Evolutionary conservation across 2,329 filamentous ascomycete species (phyloP).

Genomic region (Bimuria novae-zelandiae): DNA sequence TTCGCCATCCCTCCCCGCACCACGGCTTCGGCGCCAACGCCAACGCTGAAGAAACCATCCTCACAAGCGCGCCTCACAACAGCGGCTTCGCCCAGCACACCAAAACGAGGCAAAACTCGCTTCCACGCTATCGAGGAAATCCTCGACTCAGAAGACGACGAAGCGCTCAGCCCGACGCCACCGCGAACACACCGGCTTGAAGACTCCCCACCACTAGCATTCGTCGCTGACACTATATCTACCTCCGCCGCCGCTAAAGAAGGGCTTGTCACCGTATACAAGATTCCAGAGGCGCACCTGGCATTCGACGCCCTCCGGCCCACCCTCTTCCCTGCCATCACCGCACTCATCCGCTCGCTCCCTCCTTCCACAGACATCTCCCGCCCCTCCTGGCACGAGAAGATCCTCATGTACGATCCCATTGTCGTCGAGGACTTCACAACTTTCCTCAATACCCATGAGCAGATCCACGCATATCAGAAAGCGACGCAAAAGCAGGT

Average conservation of each 20-base stretch:
- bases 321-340: slow-evolving; percentile 54
- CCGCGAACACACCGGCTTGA: slow-evolving; percentile 29
- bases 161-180: slow-evolving; percentile 40
- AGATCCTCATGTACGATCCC: slow-evolving; percentile 91
- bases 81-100: slow-evolving; percentile 21
- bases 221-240: slow-evolving; percentile 8
- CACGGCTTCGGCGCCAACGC: slow-evolving; percentile 7
- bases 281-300: slow-evolving; percentile 23
- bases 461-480: slow-evolving; percentile 26
- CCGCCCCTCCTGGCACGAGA: slow-evolving; percentile 78
- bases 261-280: slow-evolving; percentile 18
- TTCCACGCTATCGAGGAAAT: slow-evolving; percentile 47
- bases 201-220: slow-evolving; percentile 22
- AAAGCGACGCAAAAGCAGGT: slow-evolving; percentile 37
- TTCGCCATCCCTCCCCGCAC: slow-evolving; percentile 10
- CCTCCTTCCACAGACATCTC: slow-evolving; percentile 46
- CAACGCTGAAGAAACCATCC: slow-evolving; percentile 2
- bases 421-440: slow-evolving; percentile 86
- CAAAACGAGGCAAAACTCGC: slow-evolving; percentile 15
- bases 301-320: slow-evolving; percentile 41
- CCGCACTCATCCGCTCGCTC: slow-evolving; percentile 52
- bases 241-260: too few species aligned
- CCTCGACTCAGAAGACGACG: slow-evolving; percentile 46
- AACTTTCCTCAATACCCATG: slow-evolving; percentile 70
- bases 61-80: slow-evolving; percentile 5